These are phyloP conservation scores for Zarea fungicola DNA, from an alignment of 2,329 filamentous ascomycete genomes.

Conservation along the genomic window DNA sequence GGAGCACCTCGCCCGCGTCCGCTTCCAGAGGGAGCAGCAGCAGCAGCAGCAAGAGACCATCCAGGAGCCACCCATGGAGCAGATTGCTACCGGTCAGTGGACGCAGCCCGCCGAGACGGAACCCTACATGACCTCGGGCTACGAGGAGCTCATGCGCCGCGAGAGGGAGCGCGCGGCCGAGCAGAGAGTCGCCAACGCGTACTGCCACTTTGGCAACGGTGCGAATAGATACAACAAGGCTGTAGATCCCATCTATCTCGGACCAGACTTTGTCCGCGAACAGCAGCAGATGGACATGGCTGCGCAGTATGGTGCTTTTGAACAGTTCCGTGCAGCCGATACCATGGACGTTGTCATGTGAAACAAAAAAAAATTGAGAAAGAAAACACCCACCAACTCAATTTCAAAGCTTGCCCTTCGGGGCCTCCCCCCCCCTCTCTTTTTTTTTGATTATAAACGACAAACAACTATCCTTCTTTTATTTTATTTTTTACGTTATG, in stretches of 20 bases:
- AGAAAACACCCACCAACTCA: too few relatives aligned
- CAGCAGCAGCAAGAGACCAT: constrained; percentile 43
- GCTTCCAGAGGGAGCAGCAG: constrained; percentile 49
- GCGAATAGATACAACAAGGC: constrained; percentile 47
- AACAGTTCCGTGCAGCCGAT: constrained; percentile 39
- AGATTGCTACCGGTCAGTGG: constrained; percentile 52
- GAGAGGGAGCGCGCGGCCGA: constrained; percentile 49
- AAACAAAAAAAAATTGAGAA: too few relatives aligned
- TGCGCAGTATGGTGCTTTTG: constrained; percentile 61
- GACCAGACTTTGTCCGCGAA: constrained; percentile 39
- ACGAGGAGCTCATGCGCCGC: constrained; percentile 62
- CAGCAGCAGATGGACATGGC: constrained; percentile 57
- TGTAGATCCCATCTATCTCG: constrained; percentile 65
- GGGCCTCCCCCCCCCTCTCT: too few relatives aligned
- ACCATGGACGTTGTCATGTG: constrained; percentile 44
- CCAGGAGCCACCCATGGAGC: constrained; percentile 45
- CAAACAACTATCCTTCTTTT: too few relatives aligned
- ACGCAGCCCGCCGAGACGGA: constrained; percentile 50
- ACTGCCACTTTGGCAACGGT: constrained; percentile 40
- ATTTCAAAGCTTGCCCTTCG: too few relatives aligned
- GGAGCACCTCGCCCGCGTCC: constrained; percentile 52
- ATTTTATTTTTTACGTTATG: background rate
- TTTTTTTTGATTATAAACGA: too few relatives aligned
- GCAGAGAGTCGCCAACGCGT: constrained; percentile 35
- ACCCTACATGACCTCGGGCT: constrained; percentile 81